These are phyloP conservation scores for Thamnidium elegans DNA, from an alignment of 192 early-diverging fungal genomes.

Conservation along the genomic window DNA sequence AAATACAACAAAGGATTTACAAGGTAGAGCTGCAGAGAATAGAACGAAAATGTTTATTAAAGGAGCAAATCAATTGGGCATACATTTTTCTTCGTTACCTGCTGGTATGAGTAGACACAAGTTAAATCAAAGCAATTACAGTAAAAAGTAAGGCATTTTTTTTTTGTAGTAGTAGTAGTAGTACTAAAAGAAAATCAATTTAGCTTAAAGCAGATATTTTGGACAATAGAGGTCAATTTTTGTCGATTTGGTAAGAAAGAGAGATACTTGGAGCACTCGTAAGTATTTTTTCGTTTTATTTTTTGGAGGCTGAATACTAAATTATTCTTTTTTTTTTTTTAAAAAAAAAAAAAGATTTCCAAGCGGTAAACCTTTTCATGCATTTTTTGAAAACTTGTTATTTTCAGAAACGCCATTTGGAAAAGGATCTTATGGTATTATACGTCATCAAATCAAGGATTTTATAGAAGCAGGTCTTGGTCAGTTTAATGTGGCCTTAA, in stretches of 20 bases:
- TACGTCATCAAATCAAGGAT: conserved; percentile 22
- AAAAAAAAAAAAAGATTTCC: conserved; percentile 15
- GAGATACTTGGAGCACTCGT: conserved; percentile 32
- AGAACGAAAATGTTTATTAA: conserved; percentile 33
- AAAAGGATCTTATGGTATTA: conserved; percentile 13
- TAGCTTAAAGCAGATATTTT: conserved; percentile 43
- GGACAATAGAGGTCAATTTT: conserved; percentile 49
- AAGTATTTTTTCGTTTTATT: background rate
- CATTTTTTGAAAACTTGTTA: conserved; percentile 27
- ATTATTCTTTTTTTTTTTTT: background rate
- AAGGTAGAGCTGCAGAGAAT: conserved; percentile 3
- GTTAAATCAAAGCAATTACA: conserved; percentile 50
- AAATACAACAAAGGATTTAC: conserved; percentile 14
- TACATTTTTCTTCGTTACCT: conserved; percentile 45
- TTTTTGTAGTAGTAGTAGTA: no score
- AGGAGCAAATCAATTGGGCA: conserved; percentile 41
- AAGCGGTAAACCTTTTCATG: conserved; percentile 16
- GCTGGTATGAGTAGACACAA: conserved; percentile 56
- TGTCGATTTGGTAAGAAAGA: conserved; percentile 13
- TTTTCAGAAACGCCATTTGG: conserved; percentile 19
- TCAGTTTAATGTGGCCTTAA: conserved; percentile 27
- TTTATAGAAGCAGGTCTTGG: conserved; percentile 23
- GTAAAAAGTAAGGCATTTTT: conserved; percentile 43
- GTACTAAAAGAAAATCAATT: no score
- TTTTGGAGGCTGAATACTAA: background rate